phyloP scores from a whole-genome alignment of 768 basidiomycete species.

The Lepiota brunneoincarnata region DNA sequence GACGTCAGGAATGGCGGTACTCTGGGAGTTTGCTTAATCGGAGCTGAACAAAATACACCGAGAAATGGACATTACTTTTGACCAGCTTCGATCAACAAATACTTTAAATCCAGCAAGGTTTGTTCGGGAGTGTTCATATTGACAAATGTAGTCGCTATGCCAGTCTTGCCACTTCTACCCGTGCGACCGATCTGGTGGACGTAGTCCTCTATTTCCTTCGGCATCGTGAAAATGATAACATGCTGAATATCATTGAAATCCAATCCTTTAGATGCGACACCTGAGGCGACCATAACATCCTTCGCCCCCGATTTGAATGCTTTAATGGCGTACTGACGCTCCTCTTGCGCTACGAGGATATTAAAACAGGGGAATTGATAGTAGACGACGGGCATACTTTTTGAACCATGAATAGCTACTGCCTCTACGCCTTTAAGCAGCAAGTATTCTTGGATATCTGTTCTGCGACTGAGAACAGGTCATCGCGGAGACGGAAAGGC shows the following conservation, averaged over 20 bases:
- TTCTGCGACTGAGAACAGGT: not conserved
- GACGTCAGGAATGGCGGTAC: conserved; percentile 90
- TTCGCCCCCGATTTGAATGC: conserved; percentile 97
- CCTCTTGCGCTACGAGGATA: conserved; percentile 77
- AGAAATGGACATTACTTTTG: conserved; percentile 68
- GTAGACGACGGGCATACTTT: conserved; percentile 54
- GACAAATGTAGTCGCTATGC: conserved; percentile 98
- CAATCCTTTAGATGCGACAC: conserved; percentile 96
- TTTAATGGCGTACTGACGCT: conserved; percentile 98
- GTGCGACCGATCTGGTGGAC: conserved; percentile 99
- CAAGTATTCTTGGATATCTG: conserved; percentile 98
- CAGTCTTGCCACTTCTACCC: conserved; percentile 96
- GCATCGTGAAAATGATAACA: conserved; percentile 99
- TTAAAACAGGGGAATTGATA: not conserved
- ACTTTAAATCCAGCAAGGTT: conserved; percentile 94
- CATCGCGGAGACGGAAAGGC: not conserved
- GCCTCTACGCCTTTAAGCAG: conserved; percentile 97
- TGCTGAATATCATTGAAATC: conserved; percentile 99
- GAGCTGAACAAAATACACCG: not conserved
- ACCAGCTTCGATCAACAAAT: conserved; percentile 93
- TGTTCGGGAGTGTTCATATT: conserved; percentile 98
- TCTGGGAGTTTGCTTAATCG: conserved; percentile 37
- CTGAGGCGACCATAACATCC: conserved; percentile 99
- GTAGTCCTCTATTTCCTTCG: conserved; percentile 99
- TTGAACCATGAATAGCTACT: conserved; percentile 97